These are phyloP conservation scores for Leccinellum rugosiceps DNA, from an alignment of 768 basidiomycete genomes.

Conservation along the genomic window DNA sequence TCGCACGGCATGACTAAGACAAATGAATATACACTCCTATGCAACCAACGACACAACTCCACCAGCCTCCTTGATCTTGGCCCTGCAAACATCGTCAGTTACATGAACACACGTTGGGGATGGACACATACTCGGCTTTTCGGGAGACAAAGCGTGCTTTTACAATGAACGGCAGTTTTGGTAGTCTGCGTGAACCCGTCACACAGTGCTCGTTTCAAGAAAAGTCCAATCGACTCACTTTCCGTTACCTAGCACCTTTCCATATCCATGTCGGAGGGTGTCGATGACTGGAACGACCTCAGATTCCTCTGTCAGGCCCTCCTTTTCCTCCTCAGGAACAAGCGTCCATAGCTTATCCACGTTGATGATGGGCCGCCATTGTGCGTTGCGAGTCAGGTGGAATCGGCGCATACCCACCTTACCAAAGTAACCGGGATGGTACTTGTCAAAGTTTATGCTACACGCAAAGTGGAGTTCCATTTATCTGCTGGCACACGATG, in stretches of 20 bases:
- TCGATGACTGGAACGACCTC: constrained; percentile 95
- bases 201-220: background rate
- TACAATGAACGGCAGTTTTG: constrained; percentile 92
- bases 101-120: background rate
- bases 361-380: constrained; percentile 97
- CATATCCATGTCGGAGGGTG: constrained; percentile 77
- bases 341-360: constrained; percentile 96
- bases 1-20: constrained; percentile 13
- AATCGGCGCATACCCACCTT: constrained; percentile 99
- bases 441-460: constrained; percentile 97
- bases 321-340: constrained; percentile 82
- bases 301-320: constrained; percentile 66
- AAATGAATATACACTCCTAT: constrained; percentile 37
- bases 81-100: constrained; percentile 32
- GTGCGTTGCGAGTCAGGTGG: constrained; percentile 88
- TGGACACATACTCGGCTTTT: constrained; percentile 66
- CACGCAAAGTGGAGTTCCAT: background rate
- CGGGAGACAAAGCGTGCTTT: constrained; percentile 95
- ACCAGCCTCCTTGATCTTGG: constrained; percentile 89
- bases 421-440: constrained; percentile 99
- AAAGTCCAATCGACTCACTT: constrained; percentile 44
- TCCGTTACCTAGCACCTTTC: constrained; percentile 95
- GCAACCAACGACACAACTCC: constrained; percentile 93
- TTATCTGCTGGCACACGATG: background rate
- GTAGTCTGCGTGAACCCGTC: constrained; percentile 51